phyloP scores from a whole-genome alignment of 1,139 yeast genomes.

The Arxiozyma heterogenica region DNA sequence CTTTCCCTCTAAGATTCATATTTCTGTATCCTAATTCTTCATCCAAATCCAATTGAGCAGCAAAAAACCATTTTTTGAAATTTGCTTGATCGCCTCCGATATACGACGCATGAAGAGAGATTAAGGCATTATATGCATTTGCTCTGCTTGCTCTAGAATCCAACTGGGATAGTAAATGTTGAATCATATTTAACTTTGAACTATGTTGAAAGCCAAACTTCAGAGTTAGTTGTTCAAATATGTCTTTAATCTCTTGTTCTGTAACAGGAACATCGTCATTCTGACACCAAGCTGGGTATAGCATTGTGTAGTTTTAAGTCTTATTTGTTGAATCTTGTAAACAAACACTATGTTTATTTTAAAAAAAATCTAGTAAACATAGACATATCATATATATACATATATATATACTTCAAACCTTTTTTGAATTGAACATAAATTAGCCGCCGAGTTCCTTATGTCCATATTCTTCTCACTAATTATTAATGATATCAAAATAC shows the following conservation, averaged over 20 bases:
- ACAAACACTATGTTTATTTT: neutral
- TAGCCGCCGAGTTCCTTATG: neutral
- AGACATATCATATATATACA: neutral
- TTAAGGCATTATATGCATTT: constrained; percentile 45
- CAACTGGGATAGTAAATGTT: constrained; percentile 49
- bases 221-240: constrained; percentile 43
- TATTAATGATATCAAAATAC: no score
- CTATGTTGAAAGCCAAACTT: constrained; percentile 64
- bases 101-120: constrained; percentile 59
- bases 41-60: constrained; percentile 57
- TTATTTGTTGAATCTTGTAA: neutral
- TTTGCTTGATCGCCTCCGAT: constrained; percentile 64
- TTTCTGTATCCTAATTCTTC: constrained; percentile 46
- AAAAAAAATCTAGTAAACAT: neutral
- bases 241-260: constrained; percentile 44
- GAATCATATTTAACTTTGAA: constrained; percentile 56
- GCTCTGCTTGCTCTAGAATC: constrained; percentile 67
- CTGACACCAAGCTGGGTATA: constrained; percentile 30
- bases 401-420: neutral
- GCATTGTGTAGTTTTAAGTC: constrained; percentile 14
- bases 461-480: no score
- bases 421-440: neutral
- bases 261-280: constrained; percentile 34
- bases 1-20: constrained; percentile 33
- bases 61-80: constrained; percentile 67